Evolutionary conservation across 1,284 basidiomycete genomes (phyloP), one percentile per base, ranked within the genome.

Genomic region (Fomitopsis betulina): DNA sequence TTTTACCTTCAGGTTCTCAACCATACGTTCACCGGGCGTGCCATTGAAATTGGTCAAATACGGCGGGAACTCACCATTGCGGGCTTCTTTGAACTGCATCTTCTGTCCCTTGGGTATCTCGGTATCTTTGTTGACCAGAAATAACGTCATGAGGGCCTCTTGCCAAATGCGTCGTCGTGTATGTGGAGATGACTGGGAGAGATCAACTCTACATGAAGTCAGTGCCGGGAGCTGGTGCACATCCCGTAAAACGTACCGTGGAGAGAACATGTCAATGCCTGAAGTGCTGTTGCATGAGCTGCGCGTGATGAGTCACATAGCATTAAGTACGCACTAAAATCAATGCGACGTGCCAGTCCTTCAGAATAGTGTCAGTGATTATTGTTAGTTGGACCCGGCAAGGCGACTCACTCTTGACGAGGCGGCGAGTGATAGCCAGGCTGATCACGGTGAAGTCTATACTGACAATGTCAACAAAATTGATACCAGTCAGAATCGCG

Each of bases 191-290:
- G 81, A 74, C 23, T 82, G 70, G 0, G 84, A 80, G 45, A 87
- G 70, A 69, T 92, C 85, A 59, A 93, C 70, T 12, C 86, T 88
- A 54, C 51, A 21, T 23, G 42, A 53, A 32, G 42, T 52, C 52
- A 57, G 51, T 52, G 21, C 12, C 35, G 39, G 13, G 13, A 15
- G 17, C 12, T 15, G 6, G 45, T 8, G 13, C 10, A 7, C 21
- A 25, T 49, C 45, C 9, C 5, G 37, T 53, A 15, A 2, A 54
- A 60, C 69, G 58, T 68, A 85, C 80, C 80, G 75, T 30, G 89
- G 87, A n/a, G 88, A 91, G 68, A 92, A 92, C 54, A 92, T 80
- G 69, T 92, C 89, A 62, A 92, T 83, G 69, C 86, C 85, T 87
- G 27, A 2, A 30, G 5, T 9, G 25, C 35, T 2, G 15, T 19